Conservation (phyloP, 345 rosid species). For the Gossypium raimondii region DNA sequence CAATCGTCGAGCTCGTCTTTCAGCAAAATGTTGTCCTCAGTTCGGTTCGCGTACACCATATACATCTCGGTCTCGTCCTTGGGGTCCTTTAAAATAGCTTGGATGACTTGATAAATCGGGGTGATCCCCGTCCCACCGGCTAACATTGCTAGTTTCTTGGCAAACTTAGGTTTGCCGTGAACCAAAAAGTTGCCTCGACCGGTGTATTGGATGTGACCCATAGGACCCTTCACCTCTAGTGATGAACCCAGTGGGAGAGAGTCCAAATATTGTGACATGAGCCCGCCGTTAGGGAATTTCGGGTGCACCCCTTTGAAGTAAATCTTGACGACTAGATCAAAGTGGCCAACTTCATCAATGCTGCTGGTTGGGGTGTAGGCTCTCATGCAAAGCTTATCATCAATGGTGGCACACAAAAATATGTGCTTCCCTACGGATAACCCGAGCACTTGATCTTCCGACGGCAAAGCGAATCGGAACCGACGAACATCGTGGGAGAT, state of each 20-base stretch:
- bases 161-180: conserved; percentile 68
- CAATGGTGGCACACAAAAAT: conserved; percentile 58
- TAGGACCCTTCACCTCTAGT: conserved; percentile 74
- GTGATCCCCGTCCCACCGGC: conserved; percentile 95
- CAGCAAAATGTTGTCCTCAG: conserved; percentile 72
- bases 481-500: conserved; percentile 66
- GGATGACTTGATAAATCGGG: conserved; percentile 75
- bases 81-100: conserved; percentile 74
- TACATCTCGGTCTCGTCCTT: conserved; percentile 75
- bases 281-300: conserved; percentile 79
- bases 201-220: conserved; percentile 77
- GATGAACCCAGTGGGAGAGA: conserved; percentile 51
- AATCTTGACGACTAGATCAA: conserved; percentile 72
- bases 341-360: conserved; percentile 59
- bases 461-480: conserved; percentile 64
- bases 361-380: conserved; percentile 82
- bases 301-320: conserved; percentile 77
- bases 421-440: conserved; percentile 83
- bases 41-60: conserved; percentile 81
- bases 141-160: conserved; percentile 79
- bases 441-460: conserved; percentile 64
- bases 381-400: conserved; percentile 68
- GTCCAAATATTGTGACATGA: conserved; percentile 74
- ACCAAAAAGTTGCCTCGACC: conserved; percentile 68
- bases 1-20: conserved; percentile 79